Base-by-base conservation (phyloP, 495 filamentous ascomycete genomes). In the Extremus antarcticus region DNA sequence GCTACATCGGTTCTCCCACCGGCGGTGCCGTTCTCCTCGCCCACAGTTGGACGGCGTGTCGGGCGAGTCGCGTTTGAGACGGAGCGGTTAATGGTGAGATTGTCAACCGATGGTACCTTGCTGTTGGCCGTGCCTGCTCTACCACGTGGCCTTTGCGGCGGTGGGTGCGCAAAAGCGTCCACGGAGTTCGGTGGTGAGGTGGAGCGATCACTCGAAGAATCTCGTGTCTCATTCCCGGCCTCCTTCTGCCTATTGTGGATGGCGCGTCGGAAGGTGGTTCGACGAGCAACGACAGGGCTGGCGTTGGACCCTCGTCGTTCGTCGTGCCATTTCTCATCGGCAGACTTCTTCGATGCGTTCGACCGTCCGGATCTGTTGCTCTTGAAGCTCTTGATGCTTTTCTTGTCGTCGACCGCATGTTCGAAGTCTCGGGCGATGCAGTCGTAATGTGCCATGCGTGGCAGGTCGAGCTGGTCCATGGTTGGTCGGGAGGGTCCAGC, bases 121-220 rank as follows among this genome's bases (percentile, higher is more conserved):
- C 82, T 86, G 56, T 78, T 80, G 38, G 82, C 53, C 1, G 82
- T 86, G 32, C 79, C 80, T 32, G 81, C 79, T 45, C 80, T 76
- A 9, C 81, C 79, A 46, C 81, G 77, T 56, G 80, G 77, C 69
- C 74, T 74, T 39, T 80, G 79, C 58, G 92, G 29, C 13, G 29
- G 29, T 13, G 29, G 29, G 13, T 35, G 88, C 2, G 91, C 94
- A 68, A 98, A 98, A 16, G 92, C 92, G 68, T 96, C 91, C 22
- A 98, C 92, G 2, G 92, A 98, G 67, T 96, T 97, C 1, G 92
- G 90, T 11, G 90, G 90, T 17, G 94, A 98, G 0, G 78, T 75
- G 1, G 87, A 87, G 23, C 87, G 77, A 35, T 79, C 80, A 2
- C 74, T 68, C 2, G 83, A 85, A 4, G 79, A 83, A 7, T 71